Base-by-base conservation (phyloP, 2,329 filamentous ascomycete genomes). In the Thelonectria rubi region DNA sequence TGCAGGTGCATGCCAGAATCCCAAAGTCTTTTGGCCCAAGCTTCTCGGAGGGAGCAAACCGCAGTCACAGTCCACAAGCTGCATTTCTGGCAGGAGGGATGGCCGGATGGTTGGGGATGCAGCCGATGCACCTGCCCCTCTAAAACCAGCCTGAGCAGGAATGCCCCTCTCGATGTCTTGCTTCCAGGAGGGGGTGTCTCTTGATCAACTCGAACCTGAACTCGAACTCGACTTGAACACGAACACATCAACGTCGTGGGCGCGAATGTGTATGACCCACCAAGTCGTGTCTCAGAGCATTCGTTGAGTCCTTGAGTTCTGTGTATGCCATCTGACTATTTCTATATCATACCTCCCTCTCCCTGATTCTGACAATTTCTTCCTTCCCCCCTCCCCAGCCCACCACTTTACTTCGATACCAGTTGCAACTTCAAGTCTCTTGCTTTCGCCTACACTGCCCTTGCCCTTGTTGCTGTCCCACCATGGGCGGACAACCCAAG, bases 261-360 rank as follows among this genome's bases (percentile, higher is more conserved):
- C 63, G 63, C 63, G 61, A 64, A 63, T 65, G 68, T 64, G 51
- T 32, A 64, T 60, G 69, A 60, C 64, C 69, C 70, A 71, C 68
- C 20, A 20, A 67, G 42, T 55, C 24, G 20, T 72, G 70, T 72
- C 69, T 71, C 68, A 67, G 45, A 64, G 56, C n/a, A 49, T 55
- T 48, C 43, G 59, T 65, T 67, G 65, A 24, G 24, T 24, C 24
- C 24, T 24, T 24, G 24, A 67, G 59, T 59, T 60, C 57, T 66
- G 58, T 59, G 59, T 55, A 60, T 64, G 51, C 64, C 45, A 55
- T 63, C 63, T 43, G 57, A 65, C 63, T 61, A 70, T 72, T 72
- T 70, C 62, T 72, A 72, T 72, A 70, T 71, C 69, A 72, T 72
- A 53, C 70, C 67, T 60, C 65, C 67, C 50, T 62, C 69, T 72